Evolutionary conservation across 2,329 filamentous ascomycete genomes (phyloP), one percentile per base, ranked within the genome.

Genomic region (Trichoderma atrobrunneum): DNA sequence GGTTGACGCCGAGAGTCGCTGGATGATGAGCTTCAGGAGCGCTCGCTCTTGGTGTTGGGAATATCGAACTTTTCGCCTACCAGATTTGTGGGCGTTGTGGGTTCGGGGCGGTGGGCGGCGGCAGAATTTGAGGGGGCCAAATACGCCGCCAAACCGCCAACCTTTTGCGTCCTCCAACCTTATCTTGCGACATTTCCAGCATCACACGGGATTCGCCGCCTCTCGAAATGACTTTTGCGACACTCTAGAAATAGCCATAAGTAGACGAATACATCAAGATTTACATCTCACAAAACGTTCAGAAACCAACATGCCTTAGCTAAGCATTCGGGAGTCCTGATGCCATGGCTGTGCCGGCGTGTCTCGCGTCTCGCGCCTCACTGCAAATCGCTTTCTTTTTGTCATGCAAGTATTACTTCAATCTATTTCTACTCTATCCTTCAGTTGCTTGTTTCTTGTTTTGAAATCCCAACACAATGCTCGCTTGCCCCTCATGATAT

Each of bases 41-140:
- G 57, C 63, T 73, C 56, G 73, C 77, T 76, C 76, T 76, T 76
- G 75, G 73, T 78, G 78, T 77, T 80, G 77, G 78, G 79, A 83
- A 82, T 83, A 83, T 83, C 80, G 78, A 83, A 80, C 80, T 82
- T 84, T 83, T 82, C 78, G 79, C 78, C 65, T 68, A 79, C 76
- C 74, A 76, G 78, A 82, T 82, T 83, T 84, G 82, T 84, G 82
- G 82, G 82, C 78, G 81, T 82, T 83, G 81, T 83, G 82, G 81
- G 82, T 77, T 78, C 69, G 66, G 71, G 79, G 82, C 82, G 82
- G 82, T 83, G 78, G 76, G 34, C 0, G 1, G 12, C 34, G 82
- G 82, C 82, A 84, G 78, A 82, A 81, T 75, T 32, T 59, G 56
- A 66, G 56, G 36, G 57, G 57, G 57, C 18, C 28, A 34, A 67